phyloP scores from a whole-genome alignment of 2,329 filamentous ascomycete genomes.

The Hymenoscyphus scutula region DNA sequence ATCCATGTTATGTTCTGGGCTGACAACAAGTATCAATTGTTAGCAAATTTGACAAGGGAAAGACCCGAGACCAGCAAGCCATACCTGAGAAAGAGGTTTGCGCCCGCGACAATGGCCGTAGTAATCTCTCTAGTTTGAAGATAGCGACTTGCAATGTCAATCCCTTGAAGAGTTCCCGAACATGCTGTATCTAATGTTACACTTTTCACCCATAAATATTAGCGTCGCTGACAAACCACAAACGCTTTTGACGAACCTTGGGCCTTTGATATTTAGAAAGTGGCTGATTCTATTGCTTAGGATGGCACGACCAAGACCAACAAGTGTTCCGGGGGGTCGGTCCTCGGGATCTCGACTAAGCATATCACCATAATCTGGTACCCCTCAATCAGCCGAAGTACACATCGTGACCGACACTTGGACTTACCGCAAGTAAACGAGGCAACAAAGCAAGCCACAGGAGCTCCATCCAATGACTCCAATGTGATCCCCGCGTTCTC shows the following conservation, averaged over 20 bases:
- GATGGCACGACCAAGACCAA: constrained; percentile 33
- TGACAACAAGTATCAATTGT: constrained; percentile 11
- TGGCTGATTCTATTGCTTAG: constrained; percentile 54
- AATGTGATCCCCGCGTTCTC: constrained; percentile 23
- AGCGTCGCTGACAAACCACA: background rate
- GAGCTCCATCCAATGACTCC: constrained; percentile 14
- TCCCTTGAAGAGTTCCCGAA: constrained; percentile 49
- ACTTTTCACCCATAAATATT: constrained; percentile 39
- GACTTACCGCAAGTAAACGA: constrained; percentile 32
- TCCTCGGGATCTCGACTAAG: constrained; percentile 23
- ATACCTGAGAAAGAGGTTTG: constrained; percentile 29
- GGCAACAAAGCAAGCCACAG: constrained; percentile 20
- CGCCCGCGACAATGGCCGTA: constrained; percentile 28
- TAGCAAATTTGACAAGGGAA: background rate
- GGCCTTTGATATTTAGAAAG: constrained; percentile 53
- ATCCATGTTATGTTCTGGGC: background rate
- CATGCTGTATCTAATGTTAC: constrained; percentile 59
- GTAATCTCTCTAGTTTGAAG: constrained; percentile 44
- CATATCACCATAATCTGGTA: constrained; percentile 22
- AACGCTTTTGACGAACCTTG: constrained; percentile 29
- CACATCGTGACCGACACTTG: constrained; percentile 27
- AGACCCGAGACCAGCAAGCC: constrained; percentile 12
- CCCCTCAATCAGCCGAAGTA: constrained; percentile 60
- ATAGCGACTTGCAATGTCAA: constrained; percentile 52
- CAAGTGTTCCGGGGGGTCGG: constrained; percentile 5